Base-by-base conservation (phyloP, 352 stramenopile genomes). In the Phytophthora uliginosa region DNA sequence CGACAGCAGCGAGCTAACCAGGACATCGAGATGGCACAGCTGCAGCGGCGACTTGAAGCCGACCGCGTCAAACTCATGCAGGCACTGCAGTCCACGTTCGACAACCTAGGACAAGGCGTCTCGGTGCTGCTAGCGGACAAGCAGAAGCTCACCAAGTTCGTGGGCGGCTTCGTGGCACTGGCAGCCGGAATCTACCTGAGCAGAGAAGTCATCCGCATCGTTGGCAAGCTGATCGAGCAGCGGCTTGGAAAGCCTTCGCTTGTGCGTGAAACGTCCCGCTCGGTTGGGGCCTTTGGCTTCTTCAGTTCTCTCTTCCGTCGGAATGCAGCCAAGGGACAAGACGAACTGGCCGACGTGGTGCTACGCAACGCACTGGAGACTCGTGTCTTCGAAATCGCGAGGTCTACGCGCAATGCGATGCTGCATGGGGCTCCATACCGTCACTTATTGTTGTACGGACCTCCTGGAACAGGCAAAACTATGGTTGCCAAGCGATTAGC, bases 401-500 rank as follows among this genome's bases (percentile, higher is more conserved):
- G 78, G 34, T 90, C 86, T 3, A 90, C 84, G 10, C 76, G 83
- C 17, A 94, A 92, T 47, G 79, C 28, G 28, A 31, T 31, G 28
- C 28, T 85, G 20, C 83, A 94, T 50, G 75, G 81, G 20, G 88
- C 89, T 4, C 89, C 90, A 18, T 94, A 96, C 34, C 89, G 89
- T 24, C 89, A 96, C 68, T 31, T 31, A 7, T 31, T 31, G 28
- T 8, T 31, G 28, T 31, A 97, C 54, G 92, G 92, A 13, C 90
- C 89, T 5, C 90, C 90, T 6, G 88, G 88, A 31, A 96, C 90
- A 0, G 92, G 92, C 24, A 98, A 98, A 65, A 97, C 91, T 7
- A 92, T 98, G 86, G 78, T 96, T n/a, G 92, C 92, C 6, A 93
- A 94, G 66, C 83, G 85, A 1, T 63, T 98, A 26, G 91, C 89